phyloP scores from a whole-genome alignment of 805 yeast species.

The Candida incommunis region DNA sequence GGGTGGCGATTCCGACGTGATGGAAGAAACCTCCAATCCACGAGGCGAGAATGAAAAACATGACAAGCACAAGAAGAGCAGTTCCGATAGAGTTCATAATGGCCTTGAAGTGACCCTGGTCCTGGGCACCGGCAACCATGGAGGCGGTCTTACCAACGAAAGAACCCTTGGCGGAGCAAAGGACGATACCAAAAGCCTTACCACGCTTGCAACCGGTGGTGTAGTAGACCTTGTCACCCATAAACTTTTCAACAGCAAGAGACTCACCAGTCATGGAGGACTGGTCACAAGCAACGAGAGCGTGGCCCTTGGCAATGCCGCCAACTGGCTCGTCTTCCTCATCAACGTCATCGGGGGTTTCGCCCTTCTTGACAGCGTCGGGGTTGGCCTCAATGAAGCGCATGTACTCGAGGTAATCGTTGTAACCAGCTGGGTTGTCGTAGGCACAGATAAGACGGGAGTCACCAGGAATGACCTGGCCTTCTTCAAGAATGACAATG shows the following conservation, averaged over 20 bases:
- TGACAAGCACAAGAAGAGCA: conserved; percentile 73
- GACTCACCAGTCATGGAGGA: conserved; percentile 98
- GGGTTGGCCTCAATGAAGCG: conserved; percentile 12
- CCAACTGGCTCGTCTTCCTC: conserved; percentile 20
- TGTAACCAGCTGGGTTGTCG: conserved; percentile 24
- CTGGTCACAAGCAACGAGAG: conserved; percentile 72
- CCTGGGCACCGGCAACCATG: conserved; percentile 88
- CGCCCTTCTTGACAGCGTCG: conserved; percentile 15
- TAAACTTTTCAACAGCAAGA: conserved; percentile 84
- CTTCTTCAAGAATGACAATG: conserved; percentile 81
- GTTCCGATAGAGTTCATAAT: conserved; percentile 97
- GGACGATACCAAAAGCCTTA: conserved; percentile 86
- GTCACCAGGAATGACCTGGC: conserved; percentile 86
- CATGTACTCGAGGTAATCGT: conserved; percentile 25
- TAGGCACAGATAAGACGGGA: conserved; percentile 47
- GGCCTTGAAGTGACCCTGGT: conserved; percentile 96
- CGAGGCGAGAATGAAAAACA: conserved; percentile 69
- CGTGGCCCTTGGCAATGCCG: conserved; percentile 73
- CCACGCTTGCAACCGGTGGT: conserved; percentile 94
- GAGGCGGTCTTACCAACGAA: conserved; percentile 97
- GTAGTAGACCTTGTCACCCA: conserved; percentile 83
- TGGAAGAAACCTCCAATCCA: conserved; percentile 96
- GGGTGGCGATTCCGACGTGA: conserved; percentile 70
- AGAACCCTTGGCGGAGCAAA: conserved; percentile 89
- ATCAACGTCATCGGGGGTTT: conserved; percentile 11